Evolutionary conservation across 2,329 filamentous ascomycete species (phyloP).

Genomic region (Coleophoma eucalyptorum): DNA sequence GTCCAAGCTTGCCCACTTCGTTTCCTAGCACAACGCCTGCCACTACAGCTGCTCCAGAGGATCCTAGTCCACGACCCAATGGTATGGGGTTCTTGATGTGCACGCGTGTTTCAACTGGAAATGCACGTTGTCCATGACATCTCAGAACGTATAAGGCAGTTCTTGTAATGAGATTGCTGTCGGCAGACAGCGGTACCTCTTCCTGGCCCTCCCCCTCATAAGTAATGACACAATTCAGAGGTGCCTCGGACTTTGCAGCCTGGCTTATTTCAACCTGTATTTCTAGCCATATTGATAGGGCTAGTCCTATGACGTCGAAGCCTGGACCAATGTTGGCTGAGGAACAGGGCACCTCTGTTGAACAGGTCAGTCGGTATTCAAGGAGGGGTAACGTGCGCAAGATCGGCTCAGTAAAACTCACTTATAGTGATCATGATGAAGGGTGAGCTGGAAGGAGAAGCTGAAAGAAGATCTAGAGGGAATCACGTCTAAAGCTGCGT

Average conservation of each 20-base stretch:
- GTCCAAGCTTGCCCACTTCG: constrained; percentile 74
- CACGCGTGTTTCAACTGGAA: constrained; percentile 82
- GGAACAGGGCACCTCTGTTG: constrained; percentile 72
- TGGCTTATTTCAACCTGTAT: constrained; percentile 75
- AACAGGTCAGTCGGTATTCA: too few relatives aligned
- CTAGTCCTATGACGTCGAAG: constrained; percentile 96
- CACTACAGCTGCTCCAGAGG: constrained; percentile 91
- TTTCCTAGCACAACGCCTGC: constrained; percentile 92
- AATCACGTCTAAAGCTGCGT: too few relatives aligned
- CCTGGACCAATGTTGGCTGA: constrained; percentile 97
- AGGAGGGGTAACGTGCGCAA: too few relatives aligned
- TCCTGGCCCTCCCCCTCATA: constrained; percentile 74
- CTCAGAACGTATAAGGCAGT: constrained; percentile 92
- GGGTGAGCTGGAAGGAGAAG: too few relatives aligned
- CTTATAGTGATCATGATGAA: background rate
- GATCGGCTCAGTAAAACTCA: background rate
- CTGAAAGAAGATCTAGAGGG: too few relatives aligned
- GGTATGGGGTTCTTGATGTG: constrained; percentile 97
- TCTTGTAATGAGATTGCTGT: constrained; percentile 88
- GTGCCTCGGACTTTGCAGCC: constrained; percentile 49
- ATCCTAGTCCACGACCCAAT: constrained; percentile 87
- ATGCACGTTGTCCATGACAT: constrained; percentile 82
- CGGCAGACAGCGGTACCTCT: constrained; percentile 78
- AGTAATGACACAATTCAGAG: constrained; percentile 83
- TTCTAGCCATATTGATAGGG: constrained; percentile 90